Base-by-base conservation (phyloP, 768 basidiomycete species). In the Trametes cubensis region DNA sequence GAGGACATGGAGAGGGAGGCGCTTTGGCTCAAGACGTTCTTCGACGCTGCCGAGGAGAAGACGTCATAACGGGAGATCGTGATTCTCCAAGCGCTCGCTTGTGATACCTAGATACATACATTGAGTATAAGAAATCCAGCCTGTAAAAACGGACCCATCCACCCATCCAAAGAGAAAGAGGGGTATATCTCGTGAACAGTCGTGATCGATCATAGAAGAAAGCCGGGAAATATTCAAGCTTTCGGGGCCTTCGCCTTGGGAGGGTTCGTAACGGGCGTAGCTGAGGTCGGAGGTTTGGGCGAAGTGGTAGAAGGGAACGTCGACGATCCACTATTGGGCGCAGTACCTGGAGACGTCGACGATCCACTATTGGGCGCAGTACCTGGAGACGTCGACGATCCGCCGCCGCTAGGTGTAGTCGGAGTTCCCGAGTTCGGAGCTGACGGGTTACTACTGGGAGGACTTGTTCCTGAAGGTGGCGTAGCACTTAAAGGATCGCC, bases 1-100 rank as follows among this genome's bases (percentile, higher is more conserved):
- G 78, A 79, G 55, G 86, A 86, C 67, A 85, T 87, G 85, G 74
- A 80, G 66, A 73, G 71, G 46, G 85, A 85, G 72, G 83, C 85
- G 23, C 66, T 61, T 54, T 80, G 83, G 82, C 72, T 87, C 45
- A 70, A 69, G 26, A 56, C 62, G n/a, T 76, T 84, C 62, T 82
- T 84, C 66, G 64, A 62, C 34, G 60, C 53, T 3, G 67, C 61
- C 5, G 51, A 52, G 21, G n/a, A n/a, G 26, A 46, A 56, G 45
- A 21, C 15, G 21, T 18, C 46, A 20, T 57, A 14, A 48, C 21
- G 26, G 8, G 4, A 17, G 23, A 1, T 48, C 6, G 39, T 40
- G n/a, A 52, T 13, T 13, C 25, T 42, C 39, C 23, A n/a, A n/a
- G n/a, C n/a, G 30, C 23, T 5, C 40, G 28, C 28, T 30, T 30